These are phyloP conservation scores for Hirschfeldia incana DNA, from an alignment of 345 rosid genomes.

Conservation along the genomic window DNA sequence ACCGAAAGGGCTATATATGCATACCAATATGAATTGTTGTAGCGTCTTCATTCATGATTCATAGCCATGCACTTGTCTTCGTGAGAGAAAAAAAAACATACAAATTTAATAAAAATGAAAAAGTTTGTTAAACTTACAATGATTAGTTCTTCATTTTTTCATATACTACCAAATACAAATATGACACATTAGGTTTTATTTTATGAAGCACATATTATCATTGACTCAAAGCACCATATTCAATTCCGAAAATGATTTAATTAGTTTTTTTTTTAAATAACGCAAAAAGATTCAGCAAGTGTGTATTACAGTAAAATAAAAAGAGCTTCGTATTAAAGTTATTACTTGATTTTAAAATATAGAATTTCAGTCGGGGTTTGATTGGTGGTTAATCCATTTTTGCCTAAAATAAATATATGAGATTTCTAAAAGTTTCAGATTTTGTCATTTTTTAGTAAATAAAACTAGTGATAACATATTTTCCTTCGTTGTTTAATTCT, in stretches of 20 bases:
- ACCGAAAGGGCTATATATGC: conserved; percentile 14
- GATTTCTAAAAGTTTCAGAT: neutral
- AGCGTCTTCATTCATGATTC: conserved; percentile 5
- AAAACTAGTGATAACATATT: too few species aligned
- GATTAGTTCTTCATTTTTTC: neutral
- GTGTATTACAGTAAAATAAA: neutral
- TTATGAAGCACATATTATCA: neutral
- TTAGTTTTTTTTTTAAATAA: neutral
- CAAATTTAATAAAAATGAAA: neutral
- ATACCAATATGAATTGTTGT: neutral
- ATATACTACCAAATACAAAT: neutral
- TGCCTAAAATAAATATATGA: neutral
- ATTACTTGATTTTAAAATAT: neutral
- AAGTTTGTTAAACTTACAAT: neutral
- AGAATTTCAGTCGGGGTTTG: neutral
- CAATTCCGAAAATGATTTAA: neutral
- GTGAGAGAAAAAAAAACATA: neutral
- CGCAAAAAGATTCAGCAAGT: neutral
- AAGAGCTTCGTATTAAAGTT: neutral
- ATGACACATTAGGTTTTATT: neutral
- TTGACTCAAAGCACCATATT: neutral
- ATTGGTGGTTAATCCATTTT: neutral
- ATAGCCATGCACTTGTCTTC: conserved; percentile 24
- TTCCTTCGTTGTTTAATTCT: neutral
- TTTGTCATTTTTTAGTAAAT: too few species aligned